A percentile compares a stretch with the other conserved stretches of the same genome.
Evolutionary conservation across 2,329 filamentous ascomycete genomes (phyloP).

Genomic region (Fusarium sp.): DNA sequence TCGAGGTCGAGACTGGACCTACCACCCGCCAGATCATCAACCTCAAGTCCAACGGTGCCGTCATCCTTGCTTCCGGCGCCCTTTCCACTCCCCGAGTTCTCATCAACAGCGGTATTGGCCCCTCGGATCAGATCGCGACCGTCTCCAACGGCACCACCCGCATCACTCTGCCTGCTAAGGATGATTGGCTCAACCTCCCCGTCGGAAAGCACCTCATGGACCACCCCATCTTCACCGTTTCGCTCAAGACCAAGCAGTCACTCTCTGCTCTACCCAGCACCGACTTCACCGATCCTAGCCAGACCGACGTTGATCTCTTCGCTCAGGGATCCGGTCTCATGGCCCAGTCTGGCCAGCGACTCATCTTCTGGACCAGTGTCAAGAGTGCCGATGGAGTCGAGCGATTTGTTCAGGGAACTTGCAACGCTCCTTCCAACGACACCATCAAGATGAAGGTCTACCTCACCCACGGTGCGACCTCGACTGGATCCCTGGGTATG

Average conservation of each 20-base stretch:
- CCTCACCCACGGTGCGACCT: conserved; percentile 66
- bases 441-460: conserved; percentile 65
- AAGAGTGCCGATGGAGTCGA: conserved; percentile 57
- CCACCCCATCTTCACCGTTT: conserved; percentile 62
- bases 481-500: conserved; percentile 61
- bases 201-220: conserved; percentile 74
- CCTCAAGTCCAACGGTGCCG: conserved; percentile 51
- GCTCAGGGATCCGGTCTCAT: conserved; percentile 58
- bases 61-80: conserved; percentile 78
- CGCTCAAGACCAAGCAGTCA: conserved; percentile 59
- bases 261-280: conserved; percentile 53
- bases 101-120: conserved; percentile 74
- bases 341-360: conserved; percentile 62
- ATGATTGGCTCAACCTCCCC: conserved; percentile 71
- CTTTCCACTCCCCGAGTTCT: conserved; percentile 81
- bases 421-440: conserved; percentile 59
- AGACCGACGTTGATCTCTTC: conserved; percentile 52
- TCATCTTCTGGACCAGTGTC: conserved; percentile 64
- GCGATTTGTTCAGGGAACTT: conserved; percentile 62
- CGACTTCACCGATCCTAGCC: conserved; percentile 47
- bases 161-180: conserved; percentile 64
- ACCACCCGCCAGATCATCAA: conserved; percentile 47
- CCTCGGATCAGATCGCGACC: conserved; percentile 69
- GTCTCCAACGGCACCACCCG: conserved; percentile 67
- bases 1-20: conserved; percentile 79